Base-by-base conservation (phyloP, 2,329 filamentous ascomycete species). In the Fusarium longipes region DNA sequence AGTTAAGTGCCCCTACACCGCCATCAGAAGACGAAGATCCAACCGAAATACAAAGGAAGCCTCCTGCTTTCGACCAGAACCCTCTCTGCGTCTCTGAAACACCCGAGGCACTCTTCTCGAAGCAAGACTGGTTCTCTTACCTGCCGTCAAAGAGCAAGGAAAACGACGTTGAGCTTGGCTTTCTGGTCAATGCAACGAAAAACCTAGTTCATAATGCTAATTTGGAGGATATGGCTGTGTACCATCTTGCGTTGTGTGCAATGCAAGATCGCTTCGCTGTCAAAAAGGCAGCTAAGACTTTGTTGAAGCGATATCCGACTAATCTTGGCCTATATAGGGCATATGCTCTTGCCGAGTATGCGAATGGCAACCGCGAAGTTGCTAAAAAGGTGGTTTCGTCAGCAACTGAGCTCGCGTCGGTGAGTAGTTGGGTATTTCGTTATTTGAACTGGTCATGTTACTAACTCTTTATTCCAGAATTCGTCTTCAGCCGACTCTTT, bases 301-400 rank as follows among this genome's bases (percentile, higher is more conserved):
- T 97, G 0, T 78, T 97, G n/a, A 95, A 91, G 73, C 83, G 83
- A 45, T 86, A 87, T 55, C 82, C 89, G 0, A 82, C 86, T 1
- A 90, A 88, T 69, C 76, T 92, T 5, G 81, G 83, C 15, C 81
- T 97, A 1, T 97, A 96, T 77, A 91, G 93, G 68, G 87, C 89
- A 1, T 97, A 95, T 73, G 92, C 91, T 0, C 78, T 93, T 15
- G 87, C 93, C 5, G 92, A 97, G 76, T 83, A 79, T 67, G 80
- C 82, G 2, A 84, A 84, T 29, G 86, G 83, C 0, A 89, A 90
- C 24, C 68, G 74, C 2, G 82, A 86, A 1, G 80, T 87, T 44
- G 89, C 91, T 6, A 79, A 83, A 22, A 88, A 87, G 50, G 88
- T 96, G 1, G 86, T 95, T 71, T 76, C 82, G 2, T 90, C 90